Evolutionary conservation across 2,329 filamentous ascomycete genomes (phyloP).

Genomic region (Verticillium isaacii): DNA sequence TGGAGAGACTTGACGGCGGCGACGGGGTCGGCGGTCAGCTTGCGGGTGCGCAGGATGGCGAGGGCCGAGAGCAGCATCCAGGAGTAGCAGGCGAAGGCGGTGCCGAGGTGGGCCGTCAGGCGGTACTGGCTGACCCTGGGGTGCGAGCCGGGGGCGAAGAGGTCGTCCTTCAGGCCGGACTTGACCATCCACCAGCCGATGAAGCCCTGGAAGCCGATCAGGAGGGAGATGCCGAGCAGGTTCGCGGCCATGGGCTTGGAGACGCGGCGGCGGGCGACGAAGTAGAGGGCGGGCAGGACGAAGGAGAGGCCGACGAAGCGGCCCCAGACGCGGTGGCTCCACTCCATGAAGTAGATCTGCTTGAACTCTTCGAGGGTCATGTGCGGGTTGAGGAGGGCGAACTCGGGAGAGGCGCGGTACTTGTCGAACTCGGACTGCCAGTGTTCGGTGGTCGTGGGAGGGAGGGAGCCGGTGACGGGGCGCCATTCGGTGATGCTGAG

Average conservation of each 20-base stretch:
- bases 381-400: conserved; percentile 82
- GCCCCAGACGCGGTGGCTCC: conserved; percentile 93
- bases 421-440: conserved; percentile 94
- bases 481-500: conserved; percentile 99
- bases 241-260: conserved; percentile 72
- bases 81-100: conserved; percentile 88
- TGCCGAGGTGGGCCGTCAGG: conserved; percentile 80
- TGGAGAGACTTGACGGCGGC: conserved; percentile 56
- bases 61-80: conserved; percentile 93
- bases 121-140: conserved; percentile 94
- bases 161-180: conserved; percentile 89
- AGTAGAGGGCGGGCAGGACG: conserved; percentile 82
- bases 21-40: conserved; percentile 63
- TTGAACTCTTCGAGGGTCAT: conserved; percentile 96
- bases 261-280: conserved; percentile 75
- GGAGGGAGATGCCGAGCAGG: conserved; percentile 74
- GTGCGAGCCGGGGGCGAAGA: conserved; percentile 86
- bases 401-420: conserved; percentile 90
- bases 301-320: conserved; percentile 87
- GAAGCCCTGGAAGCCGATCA: conserved; percentile 93
- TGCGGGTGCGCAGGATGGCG: conserved; percentile 72
- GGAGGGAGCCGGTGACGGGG: conserved; percentile 87
- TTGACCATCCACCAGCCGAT: conserved; percentile 99
- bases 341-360: conserved; percentile 99
- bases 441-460: conserved; percentile 70